Evolutionary conservation across 805 yeast species (phyloP), one percentile per base, ranked within the genome.

Genomic region (Candida rishiriensis): DNA sequence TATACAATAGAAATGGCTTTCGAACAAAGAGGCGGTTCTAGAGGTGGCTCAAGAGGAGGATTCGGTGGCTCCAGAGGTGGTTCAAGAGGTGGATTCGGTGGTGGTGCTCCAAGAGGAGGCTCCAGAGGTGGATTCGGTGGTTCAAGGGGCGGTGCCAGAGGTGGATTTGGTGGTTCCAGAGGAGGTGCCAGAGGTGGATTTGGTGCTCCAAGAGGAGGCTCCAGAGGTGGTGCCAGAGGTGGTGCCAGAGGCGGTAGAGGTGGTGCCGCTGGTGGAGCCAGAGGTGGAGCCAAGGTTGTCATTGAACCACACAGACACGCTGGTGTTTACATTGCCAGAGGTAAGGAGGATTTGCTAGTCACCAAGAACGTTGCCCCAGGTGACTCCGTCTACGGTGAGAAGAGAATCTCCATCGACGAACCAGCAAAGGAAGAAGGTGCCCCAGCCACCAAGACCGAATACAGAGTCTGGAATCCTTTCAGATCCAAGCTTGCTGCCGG

Each of bases 391-490:
- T 93, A 93, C 74, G 98, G 98, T 64, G 99, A 93, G 76, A 93
- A 93, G 82, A 83, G 98, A 76, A 78, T 93, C 52, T 71, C 95
- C 47, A 78, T 93, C 50, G 99, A 93, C 69, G 97, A 87, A 66
- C 96, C 97, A 55, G 79, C 91, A 46, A 80, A 75, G 61, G 95
- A 85, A 65, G 95, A 85, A 63, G 85, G 85, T 64, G 87, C 83
- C 47, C 87, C 93, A 56, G 82, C 93, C 55, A 89, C 97, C 64
- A 93, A 93, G 78, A 79, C 83, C 50, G 99, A 93, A 77, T 93
- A 93, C 83, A 90, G 99, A 81, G 99, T 93, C 57, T 93, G 99
- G 99, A 93, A 93, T 75, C 99, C 99, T 53, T 93, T 93, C 86
- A 86, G 99, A 83, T 91, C 98, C 48, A 93, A 93, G 81, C 78